Evolutionary conservation across 108 stramenopile species (phyloP).

Genomic region (Licmophora abbreviata): DNA sequence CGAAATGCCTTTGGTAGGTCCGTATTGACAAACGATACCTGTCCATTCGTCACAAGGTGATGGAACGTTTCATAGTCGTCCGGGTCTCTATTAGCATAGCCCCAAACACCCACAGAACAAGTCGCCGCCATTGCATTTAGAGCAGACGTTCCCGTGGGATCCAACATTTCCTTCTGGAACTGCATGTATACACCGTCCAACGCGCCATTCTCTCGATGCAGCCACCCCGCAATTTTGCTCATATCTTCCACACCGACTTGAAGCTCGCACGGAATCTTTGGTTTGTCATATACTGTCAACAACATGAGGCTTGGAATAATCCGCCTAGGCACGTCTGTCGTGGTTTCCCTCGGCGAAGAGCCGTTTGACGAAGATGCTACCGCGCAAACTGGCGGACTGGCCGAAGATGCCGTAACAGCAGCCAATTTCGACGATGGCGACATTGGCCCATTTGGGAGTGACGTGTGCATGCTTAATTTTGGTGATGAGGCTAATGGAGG

Average conservation of each 20-base stretch:
- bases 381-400: no score
- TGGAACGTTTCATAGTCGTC: constrained; percentile 50
- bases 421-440: no score
- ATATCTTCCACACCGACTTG: constrained; percentile 38
- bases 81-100: constrained; percentile 43
- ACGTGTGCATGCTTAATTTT: no score
- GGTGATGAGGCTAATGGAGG: no score
- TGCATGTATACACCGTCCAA: constrained; percentile 74
- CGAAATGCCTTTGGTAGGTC: constrained; percentile 58
- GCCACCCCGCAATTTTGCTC: constrained; percentile 42
- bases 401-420: no score
- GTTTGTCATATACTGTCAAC: constrained; percentile 44
- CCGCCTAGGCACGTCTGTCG: background rate
- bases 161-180: constrained; percentile 54
- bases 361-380: no score
- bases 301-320: constrained; percentile 47
- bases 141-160: constrained; percentile 28
- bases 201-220: constrained; percentile 27
- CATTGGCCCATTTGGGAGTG: no score
- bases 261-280: constrained; percentile 35
- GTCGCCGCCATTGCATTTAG: constrained; percentile 29
- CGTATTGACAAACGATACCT: constrained; percentile 66
- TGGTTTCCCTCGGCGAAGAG: no score
- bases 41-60: constrained; percentile 38
- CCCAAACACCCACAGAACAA: constrained; percentile 57